Percentiles rank a stretch among this genome's conserved stretches.
Conservation (phyloP, 495 filamentous ascomycete species). For the Neurospora africana region DNA sequence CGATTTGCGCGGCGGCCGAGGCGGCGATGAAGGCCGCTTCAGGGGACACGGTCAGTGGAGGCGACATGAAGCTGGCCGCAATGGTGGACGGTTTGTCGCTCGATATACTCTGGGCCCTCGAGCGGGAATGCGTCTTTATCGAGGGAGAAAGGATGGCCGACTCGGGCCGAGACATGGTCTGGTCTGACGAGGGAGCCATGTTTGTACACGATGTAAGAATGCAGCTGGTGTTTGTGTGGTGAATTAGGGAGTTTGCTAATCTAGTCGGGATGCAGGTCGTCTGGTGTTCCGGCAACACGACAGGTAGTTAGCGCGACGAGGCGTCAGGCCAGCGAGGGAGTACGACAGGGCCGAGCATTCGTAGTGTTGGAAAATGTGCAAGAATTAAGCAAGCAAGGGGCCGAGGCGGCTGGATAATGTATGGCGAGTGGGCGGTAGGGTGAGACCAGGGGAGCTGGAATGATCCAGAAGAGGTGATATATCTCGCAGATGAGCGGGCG, state of each 20-base stretch:
- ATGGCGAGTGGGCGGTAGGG: not conserved
- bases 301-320: not conserved
- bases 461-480: not conserved
- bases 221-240: not conserved
- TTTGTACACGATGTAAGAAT: not conserved
- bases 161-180: constrained; percentile 30
- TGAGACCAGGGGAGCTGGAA: not conserved
- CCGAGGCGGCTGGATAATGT: not conserved
- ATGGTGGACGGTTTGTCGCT: constrained; percentile 44
- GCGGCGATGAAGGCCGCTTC: constrained; percentile 81
- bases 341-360: not conserved
- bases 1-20: constrained; percentile 81
- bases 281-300: not conserved
- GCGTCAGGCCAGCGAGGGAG: not conserved
- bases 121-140: constrained; percentile 27
- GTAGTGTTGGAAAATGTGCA: not conserved
- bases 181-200: constrained; percentile 23
- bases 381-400: not conserved
- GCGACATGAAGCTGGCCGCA: constrained; percentile 44
- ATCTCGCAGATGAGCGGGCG: not conserved
- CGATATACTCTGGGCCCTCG: constrained; percentile 42
- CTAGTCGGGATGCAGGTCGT: not conserved
- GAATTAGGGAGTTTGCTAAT: not conserved
- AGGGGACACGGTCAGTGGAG: constrained; percentile 59
- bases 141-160: constrained; percentile 27